Conservation (phyloP, 495 filamentous ascomycete species). For the Chaetomium cochliodes region DNA sequence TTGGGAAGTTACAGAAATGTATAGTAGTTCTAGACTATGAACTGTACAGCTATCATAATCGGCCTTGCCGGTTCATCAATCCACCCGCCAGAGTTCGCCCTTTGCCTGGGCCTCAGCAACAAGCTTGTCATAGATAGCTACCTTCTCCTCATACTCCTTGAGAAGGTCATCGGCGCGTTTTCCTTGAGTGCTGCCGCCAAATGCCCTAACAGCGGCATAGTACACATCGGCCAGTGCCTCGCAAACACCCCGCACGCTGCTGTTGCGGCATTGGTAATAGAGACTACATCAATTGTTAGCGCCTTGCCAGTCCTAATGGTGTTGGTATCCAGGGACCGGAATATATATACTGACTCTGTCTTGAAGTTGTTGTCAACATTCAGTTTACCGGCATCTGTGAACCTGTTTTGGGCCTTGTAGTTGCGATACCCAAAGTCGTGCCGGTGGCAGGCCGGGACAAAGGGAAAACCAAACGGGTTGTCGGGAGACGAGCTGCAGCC, state of each 20-base stretch:
- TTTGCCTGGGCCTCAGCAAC: conserved; percentile 33
- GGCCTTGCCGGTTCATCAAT: background rate
- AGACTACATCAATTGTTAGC: conserved; percentile 24
- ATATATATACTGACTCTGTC: conserved; percentile 30
- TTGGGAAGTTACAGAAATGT: too few species aligned
- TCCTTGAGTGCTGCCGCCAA: conserved; percentile 34
- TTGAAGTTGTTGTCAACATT: conserved; percentile 46
- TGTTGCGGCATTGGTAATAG: conserved; percentile 34
- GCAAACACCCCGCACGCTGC: conserved; percentile 28
- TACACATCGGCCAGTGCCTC: conserved; percentile 45
- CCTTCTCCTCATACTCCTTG: conserved; percentile 35
- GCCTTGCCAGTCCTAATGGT: background rate
- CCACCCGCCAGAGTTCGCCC: conserved; percentile 28
- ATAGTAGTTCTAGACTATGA: too few species aligned
- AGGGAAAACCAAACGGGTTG: conserved; percentile 46
- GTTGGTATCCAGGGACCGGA: background rate
- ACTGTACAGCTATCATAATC: too few species aligned
- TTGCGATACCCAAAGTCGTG: conserved; percentile 54
- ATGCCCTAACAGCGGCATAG: conserved; percentile 45
- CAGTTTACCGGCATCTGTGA: conserved; percentile 34
- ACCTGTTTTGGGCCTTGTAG: conserved; percentile 42
- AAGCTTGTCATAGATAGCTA: conserved; percentile 35
- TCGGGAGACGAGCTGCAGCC: conserved; percentile 45
- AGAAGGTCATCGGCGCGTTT: conserved; percentile 34
- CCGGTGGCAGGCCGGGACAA: conserved; percentile 41